Evolutionary conservation across 2,329 filamentous ascomycete species (phyloP), one percentile per base, ranked within the genome.

Genomic region (Pseudogymnoascus sp.): DNA sequence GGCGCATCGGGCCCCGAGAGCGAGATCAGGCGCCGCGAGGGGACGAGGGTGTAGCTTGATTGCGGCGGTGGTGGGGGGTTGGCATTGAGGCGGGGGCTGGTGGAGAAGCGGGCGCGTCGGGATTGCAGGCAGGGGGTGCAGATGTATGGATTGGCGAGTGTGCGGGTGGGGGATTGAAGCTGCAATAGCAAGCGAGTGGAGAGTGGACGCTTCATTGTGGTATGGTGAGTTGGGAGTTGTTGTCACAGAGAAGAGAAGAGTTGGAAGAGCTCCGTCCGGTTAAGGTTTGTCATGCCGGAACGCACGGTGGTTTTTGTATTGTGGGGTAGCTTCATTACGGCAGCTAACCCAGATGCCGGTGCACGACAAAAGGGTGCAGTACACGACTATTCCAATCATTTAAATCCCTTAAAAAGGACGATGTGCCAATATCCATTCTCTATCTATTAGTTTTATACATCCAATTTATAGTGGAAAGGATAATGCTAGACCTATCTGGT

Each of bases 1-100:
- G 88, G 83, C 33, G 91, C 87, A 71, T 97, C 93, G 3, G 81
- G 81, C 2, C 95, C 95, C 15, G 87, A 83, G 66, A 97, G 79
- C 42, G 88, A 88, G 68, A 99, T 87, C 50, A 97, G 82, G 61
- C 86, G 85, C 60, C 95, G 89, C 67, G 88, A 88, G n/a, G 84
- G 77, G 66, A 97, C 84, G 26, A 75, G 74, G 13, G 83, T 77
- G 74, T 84, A 72, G 68, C 78, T 79, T 64, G 81, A 71, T 2
- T 74, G 26, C 1, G 81, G 79, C 13, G 81, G 80, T 40, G 75
- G 73, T 11, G 78, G 76, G 17, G 70, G 70, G 62, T 70, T 64
- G 33, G 60, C 19, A 61, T 38, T 53, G 21, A 59, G 38, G 19
- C 62, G 62, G 64, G 38, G 29, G 13, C 15, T 44, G 60, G 29